Evolutionary conservation across 768 basidiomycete genomes (phyloP).

Genomic region (Boletus subcaerulescens): DNA sequence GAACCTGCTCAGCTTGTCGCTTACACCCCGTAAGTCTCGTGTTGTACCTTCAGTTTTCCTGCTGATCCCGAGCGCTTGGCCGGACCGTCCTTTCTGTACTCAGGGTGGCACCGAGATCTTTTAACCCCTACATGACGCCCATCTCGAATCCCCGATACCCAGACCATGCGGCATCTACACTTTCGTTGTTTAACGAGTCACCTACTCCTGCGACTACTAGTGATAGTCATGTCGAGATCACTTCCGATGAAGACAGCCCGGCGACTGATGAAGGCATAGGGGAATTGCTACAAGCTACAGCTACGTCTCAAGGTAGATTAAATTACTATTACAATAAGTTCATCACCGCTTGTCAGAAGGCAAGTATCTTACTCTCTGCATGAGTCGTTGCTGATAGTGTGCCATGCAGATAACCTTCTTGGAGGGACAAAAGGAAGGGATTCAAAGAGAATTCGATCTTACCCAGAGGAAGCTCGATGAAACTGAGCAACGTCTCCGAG

Average conservation of each 20-base stretch:
- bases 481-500: slow-evolving; percentile 15
- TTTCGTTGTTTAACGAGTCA: not conserved
- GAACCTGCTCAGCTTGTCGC: not conserved
- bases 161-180: not conserved
- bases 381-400: not conserved
- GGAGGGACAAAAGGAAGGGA: slow-evolving; percentile 12
- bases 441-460: slow-evolving; percentile 14
- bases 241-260: not conserved
- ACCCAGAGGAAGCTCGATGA: slow-evolving; percentile 18
- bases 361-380: not conserved
- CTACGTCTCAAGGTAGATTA: slow-evolving; percentile 14
- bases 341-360: slow-evolving; percentile 11
- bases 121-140: slow-evolving; percentile 28
- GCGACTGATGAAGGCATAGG: not conserved
- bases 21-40: slow-evolving; percentile 21
- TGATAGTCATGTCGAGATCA: not conserved
- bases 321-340: slow-evolving; percentile 13
- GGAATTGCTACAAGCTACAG: slow-evolving; percentile 15
- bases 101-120: slow-evolving; percentile 13
- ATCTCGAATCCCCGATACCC: slow-evolving; percentile 21
- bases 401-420: slow-evolving; percentile 13
- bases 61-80: not conserved
- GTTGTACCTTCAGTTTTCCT: not conserved
- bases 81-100: not conserved
- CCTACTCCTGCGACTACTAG: slow-evolving; percentile 3